phyloP scores from a whole-genome alignment of 2,329 filamentous ascomycete genomes.

The Raffaelea arxii region DNA sequence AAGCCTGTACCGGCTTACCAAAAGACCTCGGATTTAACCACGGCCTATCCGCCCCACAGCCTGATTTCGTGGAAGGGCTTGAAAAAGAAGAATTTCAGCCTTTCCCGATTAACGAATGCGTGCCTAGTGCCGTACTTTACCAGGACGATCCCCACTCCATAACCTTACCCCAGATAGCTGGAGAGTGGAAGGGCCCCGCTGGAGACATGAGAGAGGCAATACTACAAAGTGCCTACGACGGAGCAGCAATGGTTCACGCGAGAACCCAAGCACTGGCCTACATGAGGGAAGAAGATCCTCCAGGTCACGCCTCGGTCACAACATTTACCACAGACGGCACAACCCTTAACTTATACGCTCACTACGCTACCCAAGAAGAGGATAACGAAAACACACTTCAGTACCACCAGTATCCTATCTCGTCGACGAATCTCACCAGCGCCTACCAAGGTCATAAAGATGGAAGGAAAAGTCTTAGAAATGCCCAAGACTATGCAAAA shows the following conservation, averaged over 20 bases:
- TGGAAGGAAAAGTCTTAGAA: conserved; percentile 4
- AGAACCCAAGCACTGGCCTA: conserved; percentile 16
- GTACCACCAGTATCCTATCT: conserved; percentile 16
- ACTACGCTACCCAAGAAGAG: conserved; percentile 13
- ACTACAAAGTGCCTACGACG: conserved; percentile 12
- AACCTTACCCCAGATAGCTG: conserved; percentile 18
- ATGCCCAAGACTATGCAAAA: conserved; percentile 8
- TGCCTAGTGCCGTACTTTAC: conserved; percentile 12
- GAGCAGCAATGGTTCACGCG: conserved; percentile 18
- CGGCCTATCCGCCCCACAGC: conserved; percentile 17
- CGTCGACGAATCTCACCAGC: conserved; percentile 8
- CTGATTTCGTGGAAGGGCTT: conserved; percentile 19
- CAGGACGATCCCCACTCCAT: conserved; percentile 13
- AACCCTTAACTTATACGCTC: conserved; percentile 16
- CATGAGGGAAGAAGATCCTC: conserved; percentile 10
- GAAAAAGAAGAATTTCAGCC: conserved; percentile 8
- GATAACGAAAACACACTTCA: background rate
- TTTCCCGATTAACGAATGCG: conserved; percentile 7
- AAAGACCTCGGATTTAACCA: conserved; percentile 19
- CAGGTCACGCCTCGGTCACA: conserved; percentile 15
- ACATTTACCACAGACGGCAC: conserved; percentile 20
- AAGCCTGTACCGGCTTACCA: conserved; percentile 16
- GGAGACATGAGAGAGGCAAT: conserved; percentile 9
- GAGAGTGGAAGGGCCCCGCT: conserved; percentile 14
- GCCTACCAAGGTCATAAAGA: conserved; percentile 3